Evolutionary conservation across 2,329 filamentous ascomycete genomes (phyloP), one percentile per base, ranked within the genome.

Genomic region (Beauveria sp.): DNA sequence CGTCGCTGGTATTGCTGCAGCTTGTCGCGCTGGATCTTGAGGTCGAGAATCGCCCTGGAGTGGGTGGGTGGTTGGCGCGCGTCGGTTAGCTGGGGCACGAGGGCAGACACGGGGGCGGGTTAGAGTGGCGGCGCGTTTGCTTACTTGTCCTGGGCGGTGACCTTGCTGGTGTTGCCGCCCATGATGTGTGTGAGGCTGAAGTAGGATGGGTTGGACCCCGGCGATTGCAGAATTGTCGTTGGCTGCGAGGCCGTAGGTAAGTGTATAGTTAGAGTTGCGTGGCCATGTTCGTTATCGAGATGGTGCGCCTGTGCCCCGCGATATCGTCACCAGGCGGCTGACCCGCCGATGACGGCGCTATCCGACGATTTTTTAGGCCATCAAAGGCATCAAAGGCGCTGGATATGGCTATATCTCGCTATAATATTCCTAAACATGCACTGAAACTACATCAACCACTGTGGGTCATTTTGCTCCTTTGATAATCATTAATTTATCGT

Each of bases 11-110:
- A 97, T 74, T 96, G 92, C 70, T 96, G 92, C 3, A 99, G 87
- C 75, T 92, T 96, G 80, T 99, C 94, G 74, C 94, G 92, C 79
- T 97, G 93, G 76, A 86, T 91, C 79, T 97, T 97, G 79, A 97
- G 89, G 77, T 97, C 92, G 70, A 97, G 88, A 76, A 97, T 97
- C 63, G 93, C 93, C 79, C 92, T 97, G 72, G 12, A n/a, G 57
- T 61, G 61, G 24, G 30, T 43, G 51, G 59, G 18, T 46, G 46
- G 52, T 47, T 44, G 56, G 53, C 40, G 22, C 16, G 26, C n/a
- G 26, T n/a, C 18, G 30, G 5, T 37, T 37, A 37, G 34, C 34
- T 10, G 4, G 37, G 37, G 59, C 53, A 63, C 63, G 59, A 61
- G 50, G 56, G 65, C 62, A 37, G 24, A 52, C 61, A 58, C 52